Evolutionary conservation across 192 early-diverging fungal genomes (phyloP).

Genomic region (Backusella luteola): DNA sequence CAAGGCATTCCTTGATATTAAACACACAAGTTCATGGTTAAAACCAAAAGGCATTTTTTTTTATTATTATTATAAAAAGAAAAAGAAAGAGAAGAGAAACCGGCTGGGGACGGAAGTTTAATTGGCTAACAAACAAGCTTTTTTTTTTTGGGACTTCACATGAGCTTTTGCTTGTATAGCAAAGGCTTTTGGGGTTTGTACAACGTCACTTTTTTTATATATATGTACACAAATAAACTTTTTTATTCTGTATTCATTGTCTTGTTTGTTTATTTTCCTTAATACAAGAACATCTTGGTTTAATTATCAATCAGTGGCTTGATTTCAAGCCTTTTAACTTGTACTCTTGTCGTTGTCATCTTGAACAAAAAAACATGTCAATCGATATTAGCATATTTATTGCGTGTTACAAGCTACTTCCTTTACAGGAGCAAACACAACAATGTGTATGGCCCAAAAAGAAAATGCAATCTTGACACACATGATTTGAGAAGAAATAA

Average conservation of each 20-base stretch:
- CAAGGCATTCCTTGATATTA: constrained; percentile 34
- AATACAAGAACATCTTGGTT: background rate
- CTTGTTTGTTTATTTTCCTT: background rate
- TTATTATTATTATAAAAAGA: background rate
- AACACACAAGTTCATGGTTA: constrained; percentile 32
- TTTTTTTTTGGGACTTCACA: constrained; percentile 1
- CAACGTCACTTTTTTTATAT: background rate
- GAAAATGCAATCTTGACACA: background rate
- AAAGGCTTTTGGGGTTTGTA: background rate
- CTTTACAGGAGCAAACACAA: too few species aligned
- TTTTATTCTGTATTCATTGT: background rate
- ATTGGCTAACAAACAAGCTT: background rate
- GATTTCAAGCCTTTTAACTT: background rate
- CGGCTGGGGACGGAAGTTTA: background rate
- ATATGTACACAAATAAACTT: background rate
- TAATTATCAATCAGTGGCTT: background rate
- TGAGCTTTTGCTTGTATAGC: background rate
- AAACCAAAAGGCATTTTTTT: constrained; percentile 42
- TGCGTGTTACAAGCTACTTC: too few species aligned
- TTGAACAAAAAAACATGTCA: too few species aligned
- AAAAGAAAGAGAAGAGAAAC: background rate
- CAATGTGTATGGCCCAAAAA: too few species aligned
- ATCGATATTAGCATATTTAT: too few species aligned
- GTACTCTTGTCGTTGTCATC: too few species aligned
- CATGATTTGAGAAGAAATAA: background rate